Base-by-base conservation (phyloP, 192 early-diverging fungal species). In the Coemansia javaensis region DNA sequence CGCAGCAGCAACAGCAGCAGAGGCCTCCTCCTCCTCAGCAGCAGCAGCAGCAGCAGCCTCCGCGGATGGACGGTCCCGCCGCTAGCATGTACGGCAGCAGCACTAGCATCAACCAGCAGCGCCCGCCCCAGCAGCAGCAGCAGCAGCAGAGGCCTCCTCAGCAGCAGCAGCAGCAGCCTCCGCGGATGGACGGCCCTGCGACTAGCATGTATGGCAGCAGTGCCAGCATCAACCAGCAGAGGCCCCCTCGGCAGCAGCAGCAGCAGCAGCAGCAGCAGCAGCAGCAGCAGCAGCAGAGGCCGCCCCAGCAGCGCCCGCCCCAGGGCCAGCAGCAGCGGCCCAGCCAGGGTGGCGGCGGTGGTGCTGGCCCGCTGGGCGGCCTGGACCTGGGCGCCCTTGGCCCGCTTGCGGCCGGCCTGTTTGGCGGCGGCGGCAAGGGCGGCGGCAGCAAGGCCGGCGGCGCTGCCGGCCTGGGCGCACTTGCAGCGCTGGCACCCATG, bases 371-470 rank as follows among this genome's bases (percentile, higher is more conserved):
- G 13, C 40, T 55, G 11, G 66, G 57, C 14, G 69, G 69, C 5
- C 63, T 73, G 27, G 53, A 73, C 42, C 25, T 73, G 17, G 69
- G 49, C 15, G 43, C 69, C 0, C 53, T 73, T n/a, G 62, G 45
- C 0, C 62, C 69, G 0, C 40, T 73, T 15, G 62, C 62, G 21
- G 40, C 50, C 21, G 44, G 61, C 0, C 30, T 73, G 30, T 55
- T 73, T 50, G 69, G 69, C 41, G 67, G 65, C 16, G 57, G 51
- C 15, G 50, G 53, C 16, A 49, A 44, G 21, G 23, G 31, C 5
- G 32, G 49, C 7, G 43, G 33, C 0, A 44, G 50, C 21, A 44
- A 50, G 5, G 42, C 47, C 21, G 40, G 53, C 18, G 66, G 59
- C n/a, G 59, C 41, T 4, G 62, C 43, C 6, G 69, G 62, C 0